Base-by-base conservation (phyloP, 306 rosid species). In the Nissolia schottii region DNA sequence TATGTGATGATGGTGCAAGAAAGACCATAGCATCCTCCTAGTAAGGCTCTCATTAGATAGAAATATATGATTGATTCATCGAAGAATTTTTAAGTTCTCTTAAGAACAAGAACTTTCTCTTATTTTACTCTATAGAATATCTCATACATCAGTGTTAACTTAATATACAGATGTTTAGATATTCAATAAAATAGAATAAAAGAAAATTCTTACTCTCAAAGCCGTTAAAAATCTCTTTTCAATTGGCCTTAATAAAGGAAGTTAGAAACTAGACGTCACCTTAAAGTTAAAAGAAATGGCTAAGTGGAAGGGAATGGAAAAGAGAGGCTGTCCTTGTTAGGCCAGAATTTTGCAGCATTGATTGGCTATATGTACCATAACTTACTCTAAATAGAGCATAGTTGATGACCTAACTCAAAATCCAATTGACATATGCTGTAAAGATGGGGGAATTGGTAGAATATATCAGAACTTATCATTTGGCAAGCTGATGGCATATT, bases 331-430 rank as follows among this genome's bases (percentile, higher is more conserved):
- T 61, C 4, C 18, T n/a, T 22, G 29, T 59, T 62, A 28, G 45
- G 34, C 16, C 34, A 1, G 7, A 20, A 28, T 25, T 19, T 20
- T 64, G 24, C 11, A 12, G 50, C 15, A 7, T 59, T 13, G 8
- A 71, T 35, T 59, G 56, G 60, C 28, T 59, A 20, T 15, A 12
- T 68, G 29, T 70, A 28, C 4, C 6, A 29, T 13, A 58, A 41
- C 24, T 24, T 16, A 16, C 29, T 14, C 24, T 8, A 18, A 23
- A 29, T 20, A 3, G 57, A 13, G 34, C 34, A 20, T 29, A 19
- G 28, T 25, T 24, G 74, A 70, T 69, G 64, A 45, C 81, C 71
- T 25, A 69, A 46, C 75, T 46, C 5, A 18, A 66, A 24, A 34
- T 43, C 38, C 67, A 38, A 34, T 20, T 58, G 12, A 61, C 31